phyloP scores from a whole-genome alignment of 2,329 filamentous ascomycete species.

The Verticillium albo-atrum region DNA sequence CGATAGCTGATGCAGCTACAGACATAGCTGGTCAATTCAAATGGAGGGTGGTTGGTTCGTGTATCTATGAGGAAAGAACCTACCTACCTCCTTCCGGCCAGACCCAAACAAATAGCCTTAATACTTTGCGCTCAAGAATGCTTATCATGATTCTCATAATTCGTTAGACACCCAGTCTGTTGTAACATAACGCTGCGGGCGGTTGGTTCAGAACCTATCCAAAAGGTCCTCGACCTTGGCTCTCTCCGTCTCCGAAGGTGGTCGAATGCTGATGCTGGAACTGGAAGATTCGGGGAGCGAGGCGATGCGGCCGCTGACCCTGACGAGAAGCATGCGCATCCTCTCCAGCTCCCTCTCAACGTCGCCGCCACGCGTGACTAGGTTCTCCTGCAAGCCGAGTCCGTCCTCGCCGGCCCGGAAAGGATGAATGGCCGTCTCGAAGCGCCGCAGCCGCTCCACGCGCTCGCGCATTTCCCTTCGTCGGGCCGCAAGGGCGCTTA shows the following conservation, averaged over 20 bases:
- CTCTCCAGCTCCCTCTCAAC: conserved; percentile 62
- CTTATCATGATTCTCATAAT: not conserved
- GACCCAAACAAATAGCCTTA: too few relatives aligned
- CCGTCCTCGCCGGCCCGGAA: conserved; percentile 30
- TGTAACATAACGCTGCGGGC: not conserved
- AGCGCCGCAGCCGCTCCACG: conserved; percentile 41
- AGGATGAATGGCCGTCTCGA: conserved; percentile 47
- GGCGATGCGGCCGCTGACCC: conserved; percentile 51
- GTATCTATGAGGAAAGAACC: too few relatives aligned
- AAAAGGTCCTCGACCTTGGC: conserved; percentile 38
- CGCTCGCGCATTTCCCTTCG: conserved; percentile 33
- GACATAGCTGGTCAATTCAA: too few relatives aligned
- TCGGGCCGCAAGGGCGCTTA: conserved; percentile 45
- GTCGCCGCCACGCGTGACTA: conserved; percentile 60
- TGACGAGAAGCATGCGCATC: conserved; percentile 59
- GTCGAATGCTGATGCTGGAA: conserved; percentile 21
- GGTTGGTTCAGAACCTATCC: conserved; percentile 21
- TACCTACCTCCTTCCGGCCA: too few relatives aligned
- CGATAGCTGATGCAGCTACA: not conserved
- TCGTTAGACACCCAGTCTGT: not conserved
- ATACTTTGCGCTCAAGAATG: not conserved
- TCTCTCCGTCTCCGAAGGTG: conserved; percentile 33
- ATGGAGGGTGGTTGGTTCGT: too few relatives aligned
- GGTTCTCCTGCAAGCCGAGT: conserved; percentile 55
- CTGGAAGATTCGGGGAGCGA: conserved; percentile 24